These are phyloP conservation scores for Scutellaria minor DNA, from an alignment of 257 asterid species.

Conservation along the genomic window DNA sequence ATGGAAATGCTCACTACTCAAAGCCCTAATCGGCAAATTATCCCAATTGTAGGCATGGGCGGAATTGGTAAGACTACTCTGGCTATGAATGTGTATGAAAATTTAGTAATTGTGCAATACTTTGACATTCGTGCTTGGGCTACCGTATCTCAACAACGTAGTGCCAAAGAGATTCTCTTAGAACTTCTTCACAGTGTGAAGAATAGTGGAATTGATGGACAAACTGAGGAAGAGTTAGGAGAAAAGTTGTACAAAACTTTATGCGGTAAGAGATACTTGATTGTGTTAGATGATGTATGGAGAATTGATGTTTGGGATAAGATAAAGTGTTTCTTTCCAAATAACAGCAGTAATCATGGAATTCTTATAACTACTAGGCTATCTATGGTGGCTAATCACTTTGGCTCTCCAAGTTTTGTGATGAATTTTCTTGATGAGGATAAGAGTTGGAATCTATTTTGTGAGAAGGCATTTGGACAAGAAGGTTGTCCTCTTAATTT, in stretches of 20 bases:
- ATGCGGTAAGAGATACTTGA: not conserved
- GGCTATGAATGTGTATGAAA: slow-evolving; percentile 5
- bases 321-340: not conserved
- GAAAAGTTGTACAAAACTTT: not conserved
- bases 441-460: slow-evolving; percentile 11
- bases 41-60: slow-evolving; percentile 21
- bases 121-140: slow-evolving; percentile 20
- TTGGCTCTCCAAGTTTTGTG: not conserved
- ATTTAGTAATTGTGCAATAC: no score
- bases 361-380: slow-evolving; percentile 24
- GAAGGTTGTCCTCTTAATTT: not conserved
- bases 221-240: not conserved
- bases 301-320: not conserved
- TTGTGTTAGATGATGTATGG: slow-evolving; percentile 18
- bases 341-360: not conserved
- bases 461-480: slow-evolving; percentile 2
- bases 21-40: not conserved
- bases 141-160: not conserved
- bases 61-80: slow-evolving; percentile 31
- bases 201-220: not conserved
- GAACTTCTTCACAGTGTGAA: not conserved
- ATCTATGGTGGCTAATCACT: not conserved
- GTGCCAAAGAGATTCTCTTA: not conserved
- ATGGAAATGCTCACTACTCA: not conserved
- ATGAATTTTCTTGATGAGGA: slow-evolving; percentile 9